Evolutionary conservation across 768 basidiomycete genomes (phyloP).

Genomic region (Amyloporia xantha): DNA sequence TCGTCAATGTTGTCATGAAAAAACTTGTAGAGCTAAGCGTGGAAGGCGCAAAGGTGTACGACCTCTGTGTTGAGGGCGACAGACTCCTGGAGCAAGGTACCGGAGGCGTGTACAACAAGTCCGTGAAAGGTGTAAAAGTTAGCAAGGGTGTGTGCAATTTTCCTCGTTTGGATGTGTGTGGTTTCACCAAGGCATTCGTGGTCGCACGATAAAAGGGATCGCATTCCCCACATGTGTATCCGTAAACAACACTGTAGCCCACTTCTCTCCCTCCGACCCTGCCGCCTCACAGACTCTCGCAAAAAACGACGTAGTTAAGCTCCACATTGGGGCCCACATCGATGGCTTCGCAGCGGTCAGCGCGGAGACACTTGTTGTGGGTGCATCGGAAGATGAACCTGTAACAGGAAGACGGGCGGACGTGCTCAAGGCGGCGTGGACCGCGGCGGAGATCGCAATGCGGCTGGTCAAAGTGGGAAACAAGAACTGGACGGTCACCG

Average conservation of each 20-base stretch:
- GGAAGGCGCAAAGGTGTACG: conserved; percentile 83
- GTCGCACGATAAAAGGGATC: conserved; percentile 45
- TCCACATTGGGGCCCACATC: conserved; percentile 95
- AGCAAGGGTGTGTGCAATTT: conserved; percentile 59
- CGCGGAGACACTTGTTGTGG: conserved; percentile 90
- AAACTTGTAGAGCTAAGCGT: conserved; percentile 70
- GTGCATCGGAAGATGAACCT: conserved; percentile 64
- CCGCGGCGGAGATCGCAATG: conserved; percentile 89
- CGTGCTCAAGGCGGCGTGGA: conserved; percentile 89
- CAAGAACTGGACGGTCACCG: conserved; percentile 94
- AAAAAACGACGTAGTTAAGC: conserved; percentile 90
- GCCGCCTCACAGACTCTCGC: conserved; percentile 61
- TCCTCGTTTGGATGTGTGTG: not conserved
- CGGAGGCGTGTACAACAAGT: conserved; percentile 82
- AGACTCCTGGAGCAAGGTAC: conserved; percentile 86
- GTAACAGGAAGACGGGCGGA: conserved; percentile 86
- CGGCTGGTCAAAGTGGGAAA: conserved; percentile 85
- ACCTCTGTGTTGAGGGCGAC: conserved; percentile 91
- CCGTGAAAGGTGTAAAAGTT: conserved; percentile 82
- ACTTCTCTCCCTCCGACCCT: conserved; percentile 93
- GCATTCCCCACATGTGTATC: conserved; percentile 94
- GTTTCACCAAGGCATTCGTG: too few species aligned
- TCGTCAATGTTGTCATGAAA: conserved; percentile 78
- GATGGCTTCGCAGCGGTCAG: conserved; percentile 93
- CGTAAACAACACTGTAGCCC: conserved; percentile 91